Conservation (phyloP, 306 rosid species). For the Malus sieversii region DNA sequence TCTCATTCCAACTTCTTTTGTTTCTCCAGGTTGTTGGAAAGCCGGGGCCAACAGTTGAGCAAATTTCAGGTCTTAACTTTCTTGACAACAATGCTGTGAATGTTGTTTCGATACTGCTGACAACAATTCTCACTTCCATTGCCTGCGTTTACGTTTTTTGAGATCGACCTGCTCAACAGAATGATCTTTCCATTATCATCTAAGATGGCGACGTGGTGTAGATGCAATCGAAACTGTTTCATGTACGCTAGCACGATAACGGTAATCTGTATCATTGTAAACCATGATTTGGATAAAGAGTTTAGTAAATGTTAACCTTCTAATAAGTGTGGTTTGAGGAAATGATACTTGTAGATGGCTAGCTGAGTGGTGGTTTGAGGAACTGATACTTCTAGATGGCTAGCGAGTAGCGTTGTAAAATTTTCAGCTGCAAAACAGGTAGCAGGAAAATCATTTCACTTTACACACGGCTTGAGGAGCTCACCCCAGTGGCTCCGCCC, state of each 20-base stretch:
- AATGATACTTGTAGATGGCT: neutral
- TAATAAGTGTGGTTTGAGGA: neutral
- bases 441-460: neutral
- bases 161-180: neutral
- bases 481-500: too few species aligned
- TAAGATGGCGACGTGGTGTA: neutral
- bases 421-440: neutral
- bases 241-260: neutral
- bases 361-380: neutral
- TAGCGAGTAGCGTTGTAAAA: neutral
- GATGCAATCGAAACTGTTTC: slow-evolving; percentile 9
- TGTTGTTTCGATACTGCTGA: slow-evolving; percentile 59
- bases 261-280: neutral
- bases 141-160: slow-evolving; percentile 53
- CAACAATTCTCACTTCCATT: slow-evolving; percentile 53
- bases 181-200: neutral
- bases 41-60: slow-evolving; percentile 73
- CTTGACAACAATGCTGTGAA: slow-evolving; percentile 95
- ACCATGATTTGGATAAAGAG: neutral
- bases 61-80: slow-evolving; percentile 60
- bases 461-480: too few species aligned
- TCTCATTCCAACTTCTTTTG: neutral
- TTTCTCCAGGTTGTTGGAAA: slow-evolving; percentile 72
- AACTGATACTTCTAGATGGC: neutral
- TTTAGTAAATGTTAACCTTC: neutral